A percentile compares a stretch with the other conserved stretches of the same genome.
These are phyloP conservation scores for Taphrina communis DNA, from an alignment of 1,139 yeast genomes.

Conservation along the genomic window DNA sequence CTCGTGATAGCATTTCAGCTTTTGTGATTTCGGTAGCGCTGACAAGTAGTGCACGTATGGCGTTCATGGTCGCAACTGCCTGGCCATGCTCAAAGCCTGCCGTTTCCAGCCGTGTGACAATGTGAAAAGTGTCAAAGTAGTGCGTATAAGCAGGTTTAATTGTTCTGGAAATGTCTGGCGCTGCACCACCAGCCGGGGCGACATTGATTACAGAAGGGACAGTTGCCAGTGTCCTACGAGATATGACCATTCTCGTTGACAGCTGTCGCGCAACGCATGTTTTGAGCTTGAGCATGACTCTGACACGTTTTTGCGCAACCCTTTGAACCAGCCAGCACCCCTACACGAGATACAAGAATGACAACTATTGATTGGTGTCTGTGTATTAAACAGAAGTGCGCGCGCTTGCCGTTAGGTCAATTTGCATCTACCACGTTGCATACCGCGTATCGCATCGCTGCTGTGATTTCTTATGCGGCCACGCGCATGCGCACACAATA, in stretches of 20 bases:
- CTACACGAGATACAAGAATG: too few species aligned
- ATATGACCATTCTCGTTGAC: neutral
- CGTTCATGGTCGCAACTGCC: slow-evolving; percentile 53
- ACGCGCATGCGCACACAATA: too few species aligned
- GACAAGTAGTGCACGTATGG: slow-evolving; percentile 52
- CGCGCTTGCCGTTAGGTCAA: too few species aligned
- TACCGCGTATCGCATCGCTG: too few species aligned
- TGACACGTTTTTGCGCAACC: too few species aligned
- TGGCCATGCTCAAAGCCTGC: slow-evolving; percentile 55
- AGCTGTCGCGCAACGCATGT: neutral
- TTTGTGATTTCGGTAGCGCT: slow-evolving; percentile 54
- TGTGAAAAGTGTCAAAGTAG: slow-evolving; percentile 54
- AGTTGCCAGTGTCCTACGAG: slow-evolving; percentile 8
- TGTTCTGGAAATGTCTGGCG: neutral
- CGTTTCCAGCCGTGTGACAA: slow-evolving; percentile 51
- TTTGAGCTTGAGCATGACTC: neutral
- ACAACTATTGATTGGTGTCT: too few species aligned
- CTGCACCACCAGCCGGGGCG: slow-evolving; percentile 11
- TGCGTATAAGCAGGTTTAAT: slow-evolving; percentile 45
- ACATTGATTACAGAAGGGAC: slow-evolving; percentile 19
- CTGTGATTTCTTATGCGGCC: too few species aligned
- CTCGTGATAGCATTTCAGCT: slow-evolving; percentile 44
- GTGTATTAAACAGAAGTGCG: too few species aligned
- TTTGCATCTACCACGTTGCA: too few species aligned
- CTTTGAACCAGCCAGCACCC: too few species aligned